Percentiles rank a stretch among this genome's conserved stretches.
These are phyloP conservation scores for Eragrostis tef DNA, from an alignment of 202 grass and related monocot species.

Conservation along the genomic window DNA sequence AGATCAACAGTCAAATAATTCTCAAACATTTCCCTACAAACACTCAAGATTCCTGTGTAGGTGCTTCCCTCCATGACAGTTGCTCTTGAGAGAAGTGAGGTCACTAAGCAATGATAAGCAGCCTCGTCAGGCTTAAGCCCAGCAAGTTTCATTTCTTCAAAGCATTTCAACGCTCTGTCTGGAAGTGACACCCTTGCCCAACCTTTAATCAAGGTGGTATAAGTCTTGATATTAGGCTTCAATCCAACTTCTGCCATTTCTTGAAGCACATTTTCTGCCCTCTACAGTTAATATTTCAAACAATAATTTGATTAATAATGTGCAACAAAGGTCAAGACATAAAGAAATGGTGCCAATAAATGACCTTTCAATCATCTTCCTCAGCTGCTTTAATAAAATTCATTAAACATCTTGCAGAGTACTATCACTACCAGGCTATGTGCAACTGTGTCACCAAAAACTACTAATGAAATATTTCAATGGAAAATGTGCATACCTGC, in stretches of 20 bases:
- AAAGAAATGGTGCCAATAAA: too few relatives aligned
- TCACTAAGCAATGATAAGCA: slow-evolving; percentile 93
- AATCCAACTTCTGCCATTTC: slow-evolving; percentile 80
- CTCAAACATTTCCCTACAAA: slow-evolving; percentile 88
- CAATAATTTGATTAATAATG: slow-evolving; percentile 17
- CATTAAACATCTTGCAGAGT: background rate
- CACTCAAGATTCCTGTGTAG: slow-evolving; percentile 74
- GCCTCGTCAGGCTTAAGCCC: slow-evolving; percentile 71
- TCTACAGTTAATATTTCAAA: slow-evolving; percentile 60
- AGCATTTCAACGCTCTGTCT: slow-evolving; percentile 82
- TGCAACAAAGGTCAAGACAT: slow-evolving; percentile 32
- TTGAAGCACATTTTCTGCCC: slow-evolving; percentile 71
- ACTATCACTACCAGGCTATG: slow-evolving; percentile 29
- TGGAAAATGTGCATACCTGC: slow-evolving; percentile 53
- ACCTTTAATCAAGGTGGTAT: slow-evolving; percentile 95
- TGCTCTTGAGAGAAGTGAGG: slow-evolving; percentile 83
- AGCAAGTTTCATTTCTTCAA: slow-evolving; percentile 77
- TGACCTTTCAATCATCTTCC: slow-evolving; percentile 13
- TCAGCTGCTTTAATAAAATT: background rate
- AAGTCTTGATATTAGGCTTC: slow-evolving; percentile 94
- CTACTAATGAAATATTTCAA: slow-evolving; percentile 37
- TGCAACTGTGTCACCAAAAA: slow-evolving; percentile 21
- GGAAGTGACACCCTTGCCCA: slow-evolving; percentile 81
- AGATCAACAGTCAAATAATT: slow-evolving; percentile 86
- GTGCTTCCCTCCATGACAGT: slow-evolving; percentile 71